A percentile compares a stretch with the other conserved stretches of the same genome.
Evolutionary conservation across 208 protist genomes (phyloP).

Genomic region (Strigomonas galati): DNA sequence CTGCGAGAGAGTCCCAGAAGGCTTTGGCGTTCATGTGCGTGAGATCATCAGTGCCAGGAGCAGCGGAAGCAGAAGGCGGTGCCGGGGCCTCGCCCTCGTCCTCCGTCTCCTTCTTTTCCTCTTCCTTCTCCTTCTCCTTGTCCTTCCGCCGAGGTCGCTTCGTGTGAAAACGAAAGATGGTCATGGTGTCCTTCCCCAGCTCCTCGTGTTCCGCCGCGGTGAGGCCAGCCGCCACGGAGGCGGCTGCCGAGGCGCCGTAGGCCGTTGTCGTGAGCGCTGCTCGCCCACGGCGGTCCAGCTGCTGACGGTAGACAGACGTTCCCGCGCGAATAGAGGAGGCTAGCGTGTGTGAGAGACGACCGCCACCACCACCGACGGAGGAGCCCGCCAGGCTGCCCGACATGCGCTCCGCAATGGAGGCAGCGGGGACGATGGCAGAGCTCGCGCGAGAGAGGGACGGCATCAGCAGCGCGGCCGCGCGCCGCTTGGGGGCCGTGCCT

Average conservation of each 20-base stretch:
- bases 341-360: slow-evolving; percentile 47
- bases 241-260: slow-evolving; percentile 80
- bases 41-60: background rate
- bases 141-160: slow-evolving; percentile 13
- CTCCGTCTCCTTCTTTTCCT: slow-evolving; percentile 11
- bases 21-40: slow-evolving; percentile 4
- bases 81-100: background rate
- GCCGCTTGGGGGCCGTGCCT: slow-evolving; percentile 27
- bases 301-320: slow-evolving; percentile 57
- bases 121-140: slow-evolving; percentile 3
- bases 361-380: background rate
- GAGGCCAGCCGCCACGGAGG: slow-evolving; percentile 64
- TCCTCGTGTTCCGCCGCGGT: slow-evolving; percentile 46
- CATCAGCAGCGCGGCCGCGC: slow-evolving; percentile 43
- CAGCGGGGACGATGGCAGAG: slow-evolving; percentile 81
- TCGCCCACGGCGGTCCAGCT: slow-evolving; percentile 57
- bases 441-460: slow-evolving; percentile 77
- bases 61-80: background rate
- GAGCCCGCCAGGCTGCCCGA: slow-evolving; percentile 15
- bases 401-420: slow-evolving; percentile 49
- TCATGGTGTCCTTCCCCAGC: slow-evolving; percentile 54
- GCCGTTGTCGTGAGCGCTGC: slow-evolving; percentile 73
- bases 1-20: slow-evolving; percentile 13
- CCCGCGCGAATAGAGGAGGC: slow-evolving; percentile 75
- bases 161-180: slow-evolving; percentile 78